Conservation (phyloP, 2,329 filamentous ascomycete species). For the Fusarium praegraminearum region DNA sequence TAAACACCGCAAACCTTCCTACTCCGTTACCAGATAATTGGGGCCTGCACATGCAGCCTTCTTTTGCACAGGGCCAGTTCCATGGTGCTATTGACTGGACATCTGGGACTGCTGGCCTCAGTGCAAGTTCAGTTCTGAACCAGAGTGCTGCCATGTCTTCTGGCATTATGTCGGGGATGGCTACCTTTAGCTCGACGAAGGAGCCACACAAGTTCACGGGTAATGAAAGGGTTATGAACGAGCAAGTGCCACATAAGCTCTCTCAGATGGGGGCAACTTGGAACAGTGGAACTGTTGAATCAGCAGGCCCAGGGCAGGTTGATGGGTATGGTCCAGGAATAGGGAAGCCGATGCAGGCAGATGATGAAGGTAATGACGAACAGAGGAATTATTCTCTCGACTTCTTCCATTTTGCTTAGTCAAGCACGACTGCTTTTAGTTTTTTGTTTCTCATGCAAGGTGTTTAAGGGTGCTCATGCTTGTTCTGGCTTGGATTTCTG, state of each 20-base stretch:
- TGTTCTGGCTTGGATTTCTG: background rate
- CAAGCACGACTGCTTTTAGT: slow-evolving; percentile 3
- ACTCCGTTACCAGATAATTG: slow-evolving; percentile 46
- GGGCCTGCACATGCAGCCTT: slow-evolving; percentile 44
- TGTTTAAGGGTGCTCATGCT: slow-evolving; percentile 15
- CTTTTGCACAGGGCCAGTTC: slow-evolving; percentile 36
- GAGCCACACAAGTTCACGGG: slow-evolving; percentile 11
- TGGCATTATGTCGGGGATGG: slow-evolving; percentile 43
- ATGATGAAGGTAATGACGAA: slow-evolving; percentile 26
- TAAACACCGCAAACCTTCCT: slow-evolving; percentile 46
- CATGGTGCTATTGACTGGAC: slow-evolving; percentile 48
- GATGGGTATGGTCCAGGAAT: slow-evolving; percentile 50
- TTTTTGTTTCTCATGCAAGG: slow-evolving; percentile 13
- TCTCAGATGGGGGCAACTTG: slow-evolving; percentile 28
- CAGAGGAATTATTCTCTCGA: slow-evolving; percentile 55
- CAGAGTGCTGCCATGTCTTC: slow-evolving; percentile 45
- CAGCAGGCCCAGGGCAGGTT: slow-evolving; percentile 50
- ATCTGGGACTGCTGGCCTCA: slow-evolving; percentile 47
- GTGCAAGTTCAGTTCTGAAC: slow-evolving; percentile 47
- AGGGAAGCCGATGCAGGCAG: slow-evolving; percentile 43
- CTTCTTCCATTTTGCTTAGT: slow-evolving; percentile 53
- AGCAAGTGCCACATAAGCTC: background rate
- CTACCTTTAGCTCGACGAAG: slow-evolving; percentile 28
- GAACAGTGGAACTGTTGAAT: slow-evolving; percentile 18
- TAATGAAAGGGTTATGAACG: background rate